These are phyloP conservation scores for Colletotrichum sp. DNA, from an alignment of 2,329 filamentous ascomycete species.

Conservation along the genomic window DNA sequence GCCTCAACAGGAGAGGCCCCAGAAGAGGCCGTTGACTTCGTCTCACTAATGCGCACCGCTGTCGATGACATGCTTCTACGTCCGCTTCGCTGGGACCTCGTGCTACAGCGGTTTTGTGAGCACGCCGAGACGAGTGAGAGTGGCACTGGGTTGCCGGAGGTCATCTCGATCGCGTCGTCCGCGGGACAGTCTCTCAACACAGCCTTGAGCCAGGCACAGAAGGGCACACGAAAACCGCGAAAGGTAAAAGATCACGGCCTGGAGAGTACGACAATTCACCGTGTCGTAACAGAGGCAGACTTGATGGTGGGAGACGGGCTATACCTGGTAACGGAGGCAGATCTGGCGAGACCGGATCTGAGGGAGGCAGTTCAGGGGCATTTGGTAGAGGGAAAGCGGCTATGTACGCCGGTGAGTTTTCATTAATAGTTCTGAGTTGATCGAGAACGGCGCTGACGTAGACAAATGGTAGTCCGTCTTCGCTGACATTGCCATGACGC, in stretches of 20 bases:
- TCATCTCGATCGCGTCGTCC: not conserved
- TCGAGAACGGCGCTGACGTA: not conserved
- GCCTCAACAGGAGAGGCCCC: not conserved
- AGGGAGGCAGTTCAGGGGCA: not conserved
- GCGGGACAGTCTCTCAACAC: not conserved
- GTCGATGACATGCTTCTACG: not conserved
- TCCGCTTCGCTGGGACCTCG: not conserved
- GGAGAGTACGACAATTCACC: not conserved
- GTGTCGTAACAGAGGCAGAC: not conserved
- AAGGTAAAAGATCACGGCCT: not conserved
- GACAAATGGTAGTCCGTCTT: not conserved
- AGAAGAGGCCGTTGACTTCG: not conserved
- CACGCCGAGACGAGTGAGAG: not conserved
- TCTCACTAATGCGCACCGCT: not conserved
- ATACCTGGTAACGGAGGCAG: not conserved
- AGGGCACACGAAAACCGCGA: not conserved
- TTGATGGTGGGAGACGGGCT: not conserved
- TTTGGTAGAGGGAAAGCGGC: not conserved
- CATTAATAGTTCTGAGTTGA: not conserved
- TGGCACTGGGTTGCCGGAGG: not conserved
- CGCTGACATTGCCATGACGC: not conserved
- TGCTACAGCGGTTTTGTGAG: not conserved
- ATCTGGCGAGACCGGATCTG: not conserved
- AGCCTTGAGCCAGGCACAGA: not conserved
- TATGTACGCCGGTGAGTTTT: conserved; percentile 1